phyloP scores from a whole-genome alignment of 257 asterid species.

The Schizonepeta tenuifolia region DNA sequence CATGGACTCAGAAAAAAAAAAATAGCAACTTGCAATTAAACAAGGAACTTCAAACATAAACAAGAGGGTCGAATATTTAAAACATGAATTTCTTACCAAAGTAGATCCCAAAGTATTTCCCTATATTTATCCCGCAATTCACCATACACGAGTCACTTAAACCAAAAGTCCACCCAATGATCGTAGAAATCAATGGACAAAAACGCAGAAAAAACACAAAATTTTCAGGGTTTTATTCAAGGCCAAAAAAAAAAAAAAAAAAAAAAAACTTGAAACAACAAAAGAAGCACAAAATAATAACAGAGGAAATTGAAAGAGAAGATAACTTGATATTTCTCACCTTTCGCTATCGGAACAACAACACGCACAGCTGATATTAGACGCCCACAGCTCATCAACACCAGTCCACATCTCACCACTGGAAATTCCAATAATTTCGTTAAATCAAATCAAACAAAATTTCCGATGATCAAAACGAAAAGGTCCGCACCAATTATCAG shows the following conservation, averaged over 20 bases:
- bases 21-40: no score
- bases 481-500: slow-evolving; percentile 1
- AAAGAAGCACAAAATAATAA: neutral
- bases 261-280: no score
- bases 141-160: slow-evolving; percentile 13
- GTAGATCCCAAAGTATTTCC: slow-evolving; percentile 7
- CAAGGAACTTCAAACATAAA: no score
- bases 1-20: neutral
- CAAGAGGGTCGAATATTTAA: slow-evolving; percentile 14
- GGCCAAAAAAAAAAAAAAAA: neutral
- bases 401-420: slow-evolving; percentile 54
- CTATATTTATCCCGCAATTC: slow-evolving; percentile 28
- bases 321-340: slow-evolving; percentile 37
- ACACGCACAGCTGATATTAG: slow-evolving; percentile 35
- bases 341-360: slow-evolving; percentile 48
- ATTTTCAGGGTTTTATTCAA: slow-evolving; percentile 3
- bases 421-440: slow-evolving; percentile 16
- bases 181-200: slow-evolving; percentile 15
- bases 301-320: neutral
- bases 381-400: slow-evolving; percentile 45
- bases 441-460: slow-evolving; percentile 13
- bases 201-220: neutral
- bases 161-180: slow-evolving; percentile 16
- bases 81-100: slow-evolving; percentile 17
- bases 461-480: slow-evolving; percentile 30